Conservation (phyloP, 2,329 filamentous ascomycete species). For the Beauveria asiatica region DNA sequence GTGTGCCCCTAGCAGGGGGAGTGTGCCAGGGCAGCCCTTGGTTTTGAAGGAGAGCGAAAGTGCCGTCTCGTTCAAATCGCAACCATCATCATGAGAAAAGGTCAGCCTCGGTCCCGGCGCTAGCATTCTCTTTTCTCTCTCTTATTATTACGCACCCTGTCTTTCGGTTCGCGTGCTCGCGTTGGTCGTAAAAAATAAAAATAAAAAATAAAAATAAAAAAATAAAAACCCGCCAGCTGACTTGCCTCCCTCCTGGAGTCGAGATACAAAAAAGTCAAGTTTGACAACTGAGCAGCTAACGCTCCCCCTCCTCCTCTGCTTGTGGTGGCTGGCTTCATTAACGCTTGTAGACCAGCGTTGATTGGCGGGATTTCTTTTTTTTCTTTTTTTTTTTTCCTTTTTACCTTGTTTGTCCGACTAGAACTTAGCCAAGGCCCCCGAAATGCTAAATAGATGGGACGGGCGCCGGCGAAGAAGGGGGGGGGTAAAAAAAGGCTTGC, state of each 20-base stretch:
- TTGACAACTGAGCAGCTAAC: background rate
- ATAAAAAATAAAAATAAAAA: background rate
- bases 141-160: background rate
- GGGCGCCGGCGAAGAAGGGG: background rate
- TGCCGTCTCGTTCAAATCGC: constrained; percentile 4
- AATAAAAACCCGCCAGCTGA: background rate
- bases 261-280: no score
- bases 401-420: no score
- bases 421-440: no score
- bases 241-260: no score
- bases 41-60: background rate
- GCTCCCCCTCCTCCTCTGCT: no score
- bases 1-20: no score
- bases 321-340: no score
- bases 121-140: background rate
- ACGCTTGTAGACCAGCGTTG: background rate
- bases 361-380: background rate
- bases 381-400: background rate
- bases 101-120: background rate
- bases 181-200: background rate
- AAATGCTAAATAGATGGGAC: background rate
- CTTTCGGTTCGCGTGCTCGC: background rate
- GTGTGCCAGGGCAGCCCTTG: no score
- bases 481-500: no score
- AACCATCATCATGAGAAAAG: background rate